phyloP scores from a whole-genome alignment of 441 rosid species.

The Sinapis alba region DNA sequence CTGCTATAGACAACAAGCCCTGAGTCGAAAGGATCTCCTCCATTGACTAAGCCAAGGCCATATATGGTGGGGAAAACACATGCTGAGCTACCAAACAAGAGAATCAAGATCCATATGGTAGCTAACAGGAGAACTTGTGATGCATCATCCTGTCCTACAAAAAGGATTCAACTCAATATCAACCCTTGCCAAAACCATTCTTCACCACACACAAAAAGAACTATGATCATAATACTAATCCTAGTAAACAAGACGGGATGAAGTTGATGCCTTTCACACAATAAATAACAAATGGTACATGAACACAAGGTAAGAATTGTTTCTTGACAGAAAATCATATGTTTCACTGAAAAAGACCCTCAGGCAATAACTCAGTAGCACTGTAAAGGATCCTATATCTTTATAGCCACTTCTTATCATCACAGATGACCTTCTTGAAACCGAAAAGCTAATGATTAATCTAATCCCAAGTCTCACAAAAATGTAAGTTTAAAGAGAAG shows the following conservation, averaged over 20 bases:
- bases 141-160: conserved; percentile 93
- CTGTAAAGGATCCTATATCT: neutral
- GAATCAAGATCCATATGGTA: conserved; percentile 81
- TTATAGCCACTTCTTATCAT: neutral
- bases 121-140: conserved; percentile 84
- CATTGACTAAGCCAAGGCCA: conserved; percentile 60
- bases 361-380: neutral
- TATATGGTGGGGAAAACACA: conserved; percentile 63
- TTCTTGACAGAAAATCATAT: neutral
- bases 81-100: conserved; percentile 64
- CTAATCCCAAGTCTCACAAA: neutral
- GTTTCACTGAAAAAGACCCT: neutral
- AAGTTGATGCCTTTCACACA: neutral
- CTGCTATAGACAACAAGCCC: conserved; percentile 45
- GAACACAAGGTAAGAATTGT: neutral
- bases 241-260: neutral
- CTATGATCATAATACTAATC: neutral
- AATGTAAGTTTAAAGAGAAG: neutral
- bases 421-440: neutral
- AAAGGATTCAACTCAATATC: conserved; percentile 72
- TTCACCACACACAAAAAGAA: neutral
- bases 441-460: neutral
- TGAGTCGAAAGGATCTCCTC: conserved; percentile 55
- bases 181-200: conserved; percentile 33
- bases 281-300: conserved; percentile 7